Conservation (phyloP, 2,329 filamentous ascomycete species). For the Calonectria naviculata region DNA sequence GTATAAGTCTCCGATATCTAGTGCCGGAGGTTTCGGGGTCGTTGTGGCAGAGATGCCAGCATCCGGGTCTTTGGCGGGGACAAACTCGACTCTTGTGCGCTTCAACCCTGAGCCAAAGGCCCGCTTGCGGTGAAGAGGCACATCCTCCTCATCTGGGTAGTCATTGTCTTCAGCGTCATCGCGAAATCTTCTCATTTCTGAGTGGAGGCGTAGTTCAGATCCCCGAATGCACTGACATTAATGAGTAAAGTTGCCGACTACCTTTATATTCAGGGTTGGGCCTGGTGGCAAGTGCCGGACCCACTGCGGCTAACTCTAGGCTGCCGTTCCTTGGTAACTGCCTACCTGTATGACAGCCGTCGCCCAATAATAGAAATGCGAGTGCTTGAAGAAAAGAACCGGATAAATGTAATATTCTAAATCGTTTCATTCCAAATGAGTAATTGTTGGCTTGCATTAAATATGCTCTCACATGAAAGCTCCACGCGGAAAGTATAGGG, state of each 20-base stretch:
- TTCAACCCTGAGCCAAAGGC: constrained; percentile 68
- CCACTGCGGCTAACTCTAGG: constrained; percentile 9
- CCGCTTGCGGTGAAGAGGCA: constrained; percentile 64
- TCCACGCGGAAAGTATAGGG: too few relatives aligned
- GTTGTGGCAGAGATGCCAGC: constrained; percentile 32
- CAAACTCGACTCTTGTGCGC: constrained; percentile 66
- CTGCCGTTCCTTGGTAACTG: background rate
- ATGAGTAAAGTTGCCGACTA: background rate
- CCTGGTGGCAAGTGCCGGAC: background rate
- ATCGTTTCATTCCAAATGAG: too few relatives aligned
- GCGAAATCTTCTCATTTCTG: constrained; percentile 37
- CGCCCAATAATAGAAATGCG: too few relatives aligned
- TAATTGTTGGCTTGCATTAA: too few relatives aligned
- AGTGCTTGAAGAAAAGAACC: too few relatives aligned
- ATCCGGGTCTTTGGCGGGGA: constrained; percentile 60
- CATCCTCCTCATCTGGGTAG: constrained; percentile 54
- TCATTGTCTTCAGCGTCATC: constrained; percentile 36
- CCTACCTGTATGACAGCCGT: too few relatives aligned
- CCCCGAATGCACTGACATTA: background rate
- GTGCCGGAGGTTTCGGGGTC: constrained; percentile 25
- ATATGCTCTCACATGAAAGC: too few relatives aligned
- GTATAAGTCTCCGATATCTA: constrained; percentile 67
- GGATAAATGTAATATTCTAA: too few relatives aligned
- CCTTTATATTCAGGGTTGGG: background rate
- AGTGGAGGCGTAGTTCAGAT: constrained; percentile 27